Percentiles rank a stretch among this genome's conserved stretches.
Conservation (phyloP, 2,329 filamentous ascomycete species). For the Didymella pinodella region DNA sequence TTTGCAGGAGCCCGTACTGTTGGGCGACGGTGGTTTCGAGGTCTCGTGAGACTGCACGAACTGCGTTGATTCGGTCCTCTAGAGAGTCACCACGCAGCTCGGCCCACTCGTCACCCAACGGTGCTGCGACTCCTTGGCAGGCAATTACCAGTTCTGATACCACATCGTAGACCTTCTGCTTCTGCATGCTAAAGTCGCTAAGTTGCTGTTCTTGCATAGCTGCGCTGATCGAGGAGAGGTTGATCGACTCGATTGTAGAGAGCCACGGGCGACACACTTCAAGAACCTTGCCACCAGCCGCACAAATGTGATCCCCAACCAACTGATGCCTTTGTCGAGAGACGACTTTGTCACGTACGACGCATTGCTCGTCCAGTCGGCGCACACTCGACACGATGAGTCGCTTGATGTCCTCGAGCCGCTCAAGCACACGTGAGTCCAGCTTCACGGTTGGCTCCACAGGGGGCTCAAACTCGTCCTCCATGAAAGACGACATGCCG, state of each 20-base stretch:
- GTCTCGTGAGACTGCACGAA: conserved; percentile 77
- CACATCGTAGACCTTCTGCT: conserved; percentile 92
- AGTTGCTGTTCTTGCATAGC: conserved; percentile 85
- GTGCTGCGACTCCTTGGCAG: conserved; percentile 90
- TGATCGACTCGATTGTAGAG: conserved; percentile 87
- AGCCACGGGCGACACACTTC: conserved; percentile 93
- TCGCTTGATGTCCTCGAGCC: conserved; percentile 84
- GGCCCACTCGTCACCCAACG: conserved; percentile 93
- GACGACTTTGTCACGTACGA: conserved; percentile 80
- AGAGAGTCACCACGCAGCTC: conserved; percentile 89
- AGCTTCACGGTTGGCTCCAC: conserved; percentile 76
- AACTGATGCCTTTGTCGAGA: conserved; percentile 79
- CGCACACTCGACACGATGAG: conserved; percentile 86
- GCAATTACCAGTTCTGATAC: conserved; percentile 87
- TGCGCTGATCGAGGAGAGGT: conserved; percentile 79
- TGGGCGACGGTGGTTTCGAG: conserved; percentile 88
- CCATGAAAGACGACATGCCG: conserved; percentile 74
- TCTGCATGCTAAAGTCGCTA: conserved; percentile 85
- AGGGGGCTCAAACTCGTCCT: conserved; percentile 78
- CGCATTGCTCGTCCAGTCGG: conserved; percentile 83
- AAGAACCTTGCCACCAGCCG: conserved; percentile 78
- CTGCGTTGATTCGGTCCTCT: conserved; percentile 83
- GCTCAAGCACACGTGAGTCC: conserved; percentile 79
- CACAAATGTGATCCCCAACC: conserved; percentile 83
- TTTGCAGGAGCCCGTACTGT: conserved; percentile 84